Evolutionary conservation across 768 basidiomycete genomes (phyloP).

Genomic region (Basidioascus undulatus): DNA sequence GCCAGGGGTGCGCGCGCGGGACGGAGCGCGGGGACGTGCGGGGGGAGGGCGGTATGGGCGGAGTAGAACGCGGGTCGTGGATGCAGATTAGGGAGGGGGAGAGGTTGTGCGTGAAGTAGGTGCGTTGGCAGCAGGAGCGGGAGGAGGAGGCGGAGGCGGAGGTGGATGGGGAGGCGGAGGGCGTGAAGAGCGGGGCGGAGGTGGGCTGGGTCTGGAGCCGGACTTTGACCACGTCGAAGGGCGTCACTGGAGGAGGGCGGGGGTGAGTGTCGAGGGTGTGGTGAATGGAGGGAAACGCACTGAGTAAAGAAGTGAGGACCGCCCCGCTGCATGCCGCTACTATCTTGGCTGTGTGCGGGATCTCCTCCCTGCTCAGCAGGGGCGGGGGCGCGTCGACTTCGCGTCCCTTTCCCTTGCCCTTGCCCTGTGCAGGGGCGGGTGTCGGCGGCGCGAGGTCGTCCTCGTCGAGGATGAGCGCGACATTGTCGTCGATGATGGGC

Average conservation of each 20-base stretch:
- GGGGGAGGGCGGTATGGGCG: too few species aligned
- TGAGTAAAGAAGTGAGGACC: constrained; percentile 10
- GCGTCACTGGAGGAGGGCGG: constrained; percentile 48
- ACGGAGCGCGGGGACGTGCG: too few species aligned
- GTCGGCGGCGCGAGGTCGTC: constrained; percentile 4
- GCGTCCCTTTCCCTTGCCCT: too few species aligned
- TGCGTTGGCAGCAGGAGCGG: constrained; percentile 9
- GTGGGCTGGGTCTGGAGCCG: constrained; percentile 60
- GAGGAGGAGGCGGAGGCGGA: constrained; percentile 6
- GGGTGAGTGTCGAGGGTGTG: neutral
- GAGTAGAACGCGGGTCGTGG: too few species aligned
- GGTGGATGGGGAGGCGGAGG: constrained; percentile 3
- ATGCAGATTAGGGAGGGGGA: too few species aligned
- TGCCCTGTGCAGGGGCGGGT: neutral
- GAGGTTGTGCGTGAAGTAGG: constrained; percentile 6
- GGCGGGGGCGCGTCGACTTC: neutral
- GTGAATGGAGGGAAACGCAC: constrained; percentile 2
- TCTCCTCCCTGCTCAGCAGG: neutral
- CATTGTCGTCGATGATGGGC: too few species aligned
- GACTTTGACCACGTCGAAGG: constrained; percentile 95
- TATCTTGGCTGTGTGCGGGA: constrained; percentile 3
- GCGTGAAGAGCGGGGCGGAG: constrained; percentile 22
- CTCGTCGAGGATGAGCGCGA: constrained; percentile 1
- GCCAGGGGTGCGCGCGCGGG: too few species aligned
- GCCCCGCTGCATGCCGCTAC: constrained; percentile 12